phyloP scores from a whole-genome alignment of 768 basidiomycete species.

The Mycena indigotica region DNA sequence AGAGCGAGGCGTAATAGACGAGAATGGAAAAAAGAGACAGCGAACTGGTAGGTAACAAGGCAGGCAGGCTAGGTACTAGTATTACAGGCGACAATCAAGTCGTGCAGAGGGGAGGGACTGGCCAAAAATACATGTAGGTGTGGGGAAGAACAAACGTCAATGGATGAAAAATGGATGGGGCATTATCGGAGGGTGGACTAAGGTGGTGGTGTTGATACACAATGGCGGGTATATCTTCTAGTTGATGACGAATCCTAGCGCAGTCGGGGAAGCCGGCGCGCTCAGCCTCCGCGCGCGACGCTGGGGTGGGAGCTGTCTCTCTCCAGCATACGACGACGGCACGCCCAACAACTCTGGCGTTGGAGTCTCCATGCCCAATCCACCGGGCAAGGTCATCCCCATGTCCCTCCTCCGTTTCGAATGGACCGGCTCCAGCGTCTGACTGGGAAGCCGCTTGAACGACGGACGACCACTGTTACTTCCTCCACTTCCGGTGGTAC shows the following conservation, averaged over 20 bases:
- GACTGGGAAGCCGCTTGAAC: slow-evolving; percentile 74
- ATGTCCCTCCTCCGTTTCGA: slow-evolving; percentile 46
- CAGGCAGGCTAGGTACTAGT: neutral
- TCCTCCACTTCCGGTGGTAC: slow-evolving; percentile 20
- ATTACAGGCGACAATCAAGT: neutral
- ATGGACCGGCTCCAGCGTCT: slow-evolving; percentile 64
- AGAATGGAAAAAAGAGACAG: neutral
- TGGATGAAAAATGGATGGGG: neutral
- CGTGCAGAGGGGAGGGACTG: neutral
- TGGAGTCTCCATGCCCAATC: slow-evolving; percentile 5
- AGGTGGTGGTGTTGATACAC: neutral
- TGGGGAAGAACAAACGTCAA: neutral
- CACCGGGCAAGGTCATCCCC: neutral
- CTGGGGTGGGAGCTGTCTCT: neutral
- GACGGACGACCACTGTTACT: slow-evolving; percentile 50
- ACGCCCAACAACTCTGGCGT: neutral
- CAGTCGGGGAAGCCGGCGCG: slow-evolving; percentile 19
- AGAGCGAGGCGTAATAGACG: neutral
- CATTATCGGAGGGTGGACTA: neutral
- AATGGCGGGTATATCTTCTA: neutral
- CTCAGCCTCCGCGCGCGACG: slow-evolving; percentile 16
- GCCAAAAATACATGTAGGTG: neutral
- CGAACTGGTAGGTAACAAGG: no score
- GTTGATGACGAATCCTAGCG: slow-evolving; percentile 9
- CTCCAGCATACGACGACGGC: neutral